Conservation (phyloP, 2,329 filamentous ascomycete species). For the Biscogniauxia marginata region DNA sequence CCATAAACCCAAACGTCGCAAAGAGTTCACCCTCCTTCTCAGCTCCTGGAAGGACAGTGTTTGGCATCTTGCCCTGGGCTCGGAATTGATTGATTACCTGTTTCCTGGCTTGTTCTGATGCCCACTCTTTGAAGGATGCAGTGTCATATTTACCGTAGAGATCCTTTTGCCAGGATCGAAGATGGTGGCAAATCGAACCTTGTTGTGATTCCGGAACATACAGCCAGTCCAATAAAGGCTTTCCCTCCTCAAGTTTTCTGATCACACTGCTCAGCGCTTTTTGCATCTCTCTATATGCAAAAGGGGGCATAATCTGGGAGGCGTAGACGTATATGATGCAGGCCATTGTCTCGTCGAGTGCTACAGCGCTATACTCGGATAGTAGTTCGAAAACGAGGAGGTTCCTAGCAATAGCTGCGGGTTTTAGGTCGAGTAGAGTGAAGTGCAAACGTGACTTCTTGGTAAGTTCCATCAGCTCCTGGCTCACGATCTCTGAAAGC, state of each 20-base stretch:
- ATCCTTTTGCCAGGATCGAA: neutral
- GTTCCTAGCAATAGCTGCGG: conserved; percentile 22
- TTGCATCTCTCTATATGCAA: neutral
- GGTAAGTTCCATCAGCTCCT: too few species aligned
- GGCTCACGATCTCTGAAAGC: too few species aligned
- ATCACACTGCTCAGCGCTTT: neutral
- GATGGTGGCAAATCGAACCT: neutral
- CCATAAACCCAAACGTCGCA: neutral
- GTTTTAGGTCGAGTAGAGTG: conserved; percentile 24
- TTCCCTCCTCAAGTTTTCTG: neutral
- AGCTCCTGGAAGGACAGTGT: neutral
- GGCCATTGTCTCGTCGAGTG: neutral
- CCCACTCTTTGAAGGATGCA: neutral
- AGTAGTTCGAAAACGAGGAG: conserved; percentile 20
- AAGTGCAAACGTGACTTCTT: conserved; percentile 12
- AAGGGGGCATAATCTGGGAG: neutral
- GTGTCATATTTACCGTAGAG: neutral
- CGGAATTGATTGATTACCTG: neutral
- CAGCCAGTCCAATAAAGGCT: neutral
- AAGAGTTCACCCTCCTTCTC: neutral
- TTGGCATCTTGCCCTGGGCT: neutral
- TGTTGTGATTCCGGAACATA: neutral
- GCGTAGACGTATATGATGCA: neutral
- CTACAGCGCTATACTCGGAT: neutral
- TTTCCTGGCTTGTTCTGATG: neutral